These are phyloP conservation scores for Medakamo hakoo DNA, from an alignment of 139 green algal species.

Conservation along the genomic window DNA sequence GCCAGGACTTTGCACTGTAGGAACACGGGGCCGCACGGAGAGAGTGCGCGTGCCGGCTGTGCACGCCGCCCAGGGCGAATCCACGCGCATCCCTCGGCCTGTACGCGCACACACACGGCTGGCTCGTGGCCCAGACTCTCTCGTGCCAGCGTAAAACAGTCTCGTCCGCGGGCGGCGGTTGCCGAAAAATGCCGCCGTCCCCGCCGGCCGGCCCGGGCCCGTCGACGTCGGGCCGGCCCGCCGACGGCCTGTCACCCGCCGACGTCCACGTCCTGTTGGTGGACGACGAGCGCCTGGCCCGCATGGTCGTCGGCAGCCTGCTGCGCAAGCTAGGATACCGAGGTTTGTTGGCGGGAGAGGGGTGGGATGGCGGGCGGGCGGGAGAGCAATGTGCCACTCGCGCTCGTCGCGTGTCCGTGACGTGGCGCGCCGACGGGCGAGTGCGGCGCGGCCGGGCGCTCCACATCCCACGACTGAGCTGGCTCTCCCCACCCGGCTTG, in stretches of 20 bases:
- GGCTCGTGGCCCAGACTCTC: not conserved
- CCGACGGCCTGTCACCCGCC: conserved; percentile 1
- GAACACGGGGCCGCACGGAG: not conserved
- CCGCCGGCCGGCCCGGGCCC: not conserved
- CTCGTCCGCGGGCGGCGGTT: not conserved
- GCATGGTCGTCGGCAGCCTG: conserved; percentile 55
- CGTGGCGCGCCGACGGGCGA: not conserved
- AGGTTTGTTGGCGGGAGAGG: conserved; percentile 24
- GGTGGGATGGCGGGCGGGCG: not conserved
- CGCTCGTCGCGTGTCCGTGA: not conserved
- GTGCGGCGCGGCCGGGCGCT: not conserved
- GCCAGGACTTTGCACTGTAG: no score
- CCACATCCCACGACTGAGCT: no score
- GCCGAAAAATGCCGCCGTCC: not conserved
- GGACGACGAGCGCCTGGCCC: conserved; percentile 62
- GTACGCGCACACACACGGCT: not conserved
- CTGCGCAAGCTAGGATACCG: conserved; percentile 63
- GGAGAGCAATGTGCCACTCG: not conserved
- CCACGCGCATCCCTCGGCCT: not conserved
- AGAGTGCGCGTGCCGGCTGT: not conserved
- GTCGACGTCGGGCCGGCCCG: not conserved
- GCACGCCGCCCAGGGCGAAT: no score
- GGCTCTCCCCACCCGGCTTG: no score
- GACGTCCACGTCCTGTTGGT: conserved; percentile 64
- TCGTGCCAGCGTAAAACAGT: not conserved